These are phyloP conservation scores for Osmanthus fragrans DNA, from an alignment of 257 asterid species.

Conservation along the genomic window DNA sequence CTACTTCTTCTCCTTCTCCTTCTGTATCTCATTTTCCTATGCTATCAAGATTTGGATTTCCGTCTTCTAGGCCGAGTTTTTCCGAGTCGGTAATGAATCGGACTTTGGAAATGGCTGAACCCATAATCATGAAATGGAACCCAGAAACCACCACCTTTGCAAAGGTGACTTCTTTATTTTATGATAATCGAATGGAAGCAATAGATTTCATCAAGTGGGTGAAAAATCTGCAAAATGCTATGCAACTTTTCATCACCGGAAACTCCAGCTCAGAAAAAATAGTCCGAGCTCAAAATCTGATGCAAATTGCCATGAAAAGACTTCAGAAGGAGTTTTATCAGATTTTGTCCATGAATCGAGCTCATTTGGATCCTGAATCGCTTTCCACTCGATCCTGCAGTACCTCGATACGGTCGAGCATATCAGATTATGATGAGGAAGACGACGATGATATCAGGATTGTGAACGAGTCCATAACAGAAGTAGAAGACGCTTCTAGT, in stretches of 20 bases:
- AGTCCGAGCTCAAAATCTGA: slow-evolving; percentile 61
- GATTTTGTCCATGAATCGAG: slow-evolving; percentile 74
- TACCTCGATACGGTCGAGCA: slow-evolving; percentile 50
- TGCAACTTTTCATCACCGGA: slow-evolving; percentile 57
- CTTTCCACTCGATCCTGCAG: slow-evolving; percentile 68
- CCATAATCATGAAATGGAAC: slow-evolving; percentile 66
- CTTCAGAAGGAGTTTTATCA: slow-evolving; percentile 88
- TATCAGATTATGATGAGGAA: slow-evolving; percentile 48
- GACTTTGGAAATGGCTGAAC: slow-evolving; percentile 57
- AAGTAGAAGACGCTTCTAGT: slow-evolving; percentile 60
- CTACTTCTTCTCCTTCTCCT: slow-evolving; percentile 15
- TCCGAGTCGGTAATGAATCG: slow-evolving; percentile 73
- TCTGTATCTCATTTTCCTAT: slow-evolving; percentile 19
- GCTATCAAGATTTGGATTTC: slow-evolving; percentile 42
- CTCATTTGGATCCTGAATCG: slow-evolving; percentile 82
- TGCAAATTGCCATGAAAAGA: slow-evolving; percentile 81
- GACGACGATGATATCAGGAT: slow-evolving; percentile 31
- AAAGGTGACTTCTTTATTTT: slow-evolving; percentile 72
- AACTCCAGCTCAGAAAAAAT: slow-evolving; percentile 54
- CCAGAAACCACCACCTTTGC: slow-evolving; percentile 53
- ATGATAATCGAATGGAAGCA: slow-evolving; percentile 65
- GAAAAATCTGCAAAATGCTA: slow-evolving; percentile 60
- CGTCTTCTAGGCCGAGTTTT: slow-evolving; percentile 54
- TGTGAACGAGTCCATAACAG: slow-evolving; percentile 36
- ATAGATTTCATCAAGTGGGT: slow-evolving; percentile 55